Evolutionary conservation across 2,329 filamentous ascomycete genomes (phyloP), one percentile per base, ranked within the genome.

Genomic region (Lachnellula arida): DNA sequence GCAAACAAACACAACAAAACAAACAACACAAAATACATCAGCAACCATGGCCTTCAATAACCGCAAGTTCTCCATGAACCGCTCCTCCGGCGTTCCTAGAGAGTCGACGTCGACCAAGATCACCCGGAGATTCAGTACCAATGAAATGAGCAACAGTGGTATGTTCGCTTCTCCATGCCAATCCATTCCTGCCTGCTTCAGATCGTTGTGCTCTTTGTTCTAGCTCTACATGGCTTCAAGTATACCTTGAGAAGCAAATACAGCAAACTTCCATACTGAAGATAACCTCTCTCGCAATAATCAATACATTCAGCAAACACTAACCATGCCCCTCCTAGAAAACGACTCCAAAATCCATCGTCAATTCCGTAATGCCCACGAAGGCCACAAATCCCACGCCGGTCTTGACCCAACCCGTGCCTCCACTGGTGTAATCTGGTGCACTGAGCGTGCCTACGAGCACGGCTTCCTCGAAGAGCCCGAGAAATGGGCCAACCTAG

Each of bases 381-480:
- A 94, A 73, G 92, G 92, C 57, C 91, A 96, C 76, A 86, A 89
- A 70, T 87, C 90, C 48, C 92, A 97, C 72, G 91, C 92, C 58
- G 93, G 92, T 65, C 86, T 97, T 63, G 92, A 97, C 69, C 88
- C 91, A 53, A 88, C 85, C 59, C 85, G 91, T 72, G 88, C 91
- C 46, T 95, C 89, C 15, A 97, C 93, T 14, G 93, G 93, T 73
- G 93, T 97, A 4, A 89, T 97, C 61, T 97, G 93, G 93, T 91
- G 87, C 63, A 91, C 87, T 3, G 89, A 94, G 75, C 87, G 90
- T 65, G 92, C 92, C 53, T 83, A 85, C 71, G 91, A 97, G 74
- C 89, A 93, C 75, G 93, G 93, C 65, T 97, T 88, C 76, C 76
- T 84, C 50, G 92, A 97, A 4, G 80, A 92, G 63, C 92, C 91